These are phyloP conservation scores for Candida ponderosae DNA, from an alignment of 805 yeast genomes.

Conservation along the genomic window DNA sequence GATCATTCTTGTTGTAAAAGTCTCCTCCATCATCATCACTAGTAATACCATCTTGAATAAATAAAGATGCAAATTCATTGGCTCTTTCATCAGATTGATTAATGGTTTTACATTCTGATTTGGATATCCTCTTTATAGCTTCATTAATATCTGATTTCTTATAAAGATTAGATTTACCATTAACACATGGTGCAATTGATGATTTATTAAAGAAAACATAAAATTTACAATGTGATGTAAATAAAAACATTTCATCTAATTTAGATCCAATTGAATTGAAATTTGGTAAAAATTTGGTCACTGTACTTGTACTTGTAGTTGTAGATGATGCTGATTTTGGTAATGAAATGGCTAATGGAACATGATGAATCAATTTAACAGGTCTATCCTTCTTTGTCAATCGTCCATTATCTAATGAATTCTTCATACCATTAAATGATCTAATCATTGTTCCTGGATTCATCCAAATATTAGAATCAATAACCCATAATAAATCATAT, in stretches of 20 bases:
- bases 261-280: slow-evolving; percentile 45
- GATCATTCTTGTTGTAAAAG: background rate
- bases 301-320: too few species aligned
- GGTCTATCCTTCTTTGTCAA: slow-evolving; percentile 20
- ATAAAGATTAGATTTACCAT: slow-evolving; percentile 81
- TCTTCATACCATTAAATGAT: slow-evolving; percentile 45
- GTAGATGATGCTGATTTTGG: slow-evolving; percentile 6
- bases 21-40: too few species aligned
- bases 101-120: slow-evolving; percentile 18
- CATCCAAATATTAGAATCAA: slow-evolving; percentile 83
- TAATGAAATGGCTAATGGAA: slow-evolving; percentile 56
- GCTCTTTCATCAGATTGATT: slow-evolving; percentile 28
- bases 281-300: too few species aligned
- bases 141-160: slow-evolving; percentile 55
- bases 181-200: slow-evolving; percentile 80
- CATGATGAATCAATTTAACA: slow-evolving; percentile 74
- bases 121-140: slow-evolving; percentile 39
- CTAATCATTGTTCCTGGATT: slow-evolving; percentile 54
- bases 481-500: slow-evolving; percentile 72
- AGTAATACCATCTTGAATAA: too few species aligned
- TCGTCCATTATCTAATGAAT: slow-evolving; percentile 46
- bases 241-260: slow-evolving; percentile 78
- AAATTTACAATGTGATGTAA: slow-evolving; percentile 80
- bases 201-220: slow-evolving; percentile 70
- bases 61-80: slow-evolving; percentile 3